Conservation (phyloP, 106 monocot species). For the Dendrobium catenatum region DNA sequence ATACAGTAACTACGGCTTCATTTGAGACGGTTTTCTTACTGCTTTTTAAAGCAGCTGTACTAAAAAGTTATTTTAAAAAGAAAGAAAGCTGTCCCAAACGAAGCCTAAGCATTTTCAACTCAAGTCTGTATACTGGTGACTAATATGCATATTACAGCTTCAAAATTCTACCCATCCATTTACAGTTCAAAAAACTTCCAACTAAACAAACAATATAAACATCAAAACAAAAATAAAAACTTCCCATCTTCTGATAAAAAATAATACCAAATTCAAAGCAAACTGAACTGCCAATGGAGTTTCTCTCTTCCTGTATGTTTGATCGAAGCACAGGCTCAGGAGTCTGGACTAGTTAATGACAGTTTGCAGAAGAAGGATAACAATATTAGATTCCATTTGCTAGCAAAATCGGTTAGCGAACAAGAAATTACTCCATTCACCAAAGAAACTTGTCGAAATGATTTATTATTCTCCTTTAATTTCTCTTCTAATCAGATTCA, state of each 20-base stretch:
- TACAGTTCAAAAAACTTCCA: not conserved
- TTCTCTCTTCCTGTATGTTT: too few relatives aligned
- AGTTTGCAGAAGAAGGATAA: not conserved
- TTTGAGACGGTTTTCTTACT: too few relatives aligned
- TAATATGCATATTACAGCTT: too few relatives aligned
- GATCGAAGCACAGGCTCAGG: too few relatives aligned
- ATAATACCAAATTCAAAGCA: not conserved
- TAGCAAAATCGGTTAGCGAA: too few relatives aligned
- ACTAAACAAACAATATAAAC: not conserved
- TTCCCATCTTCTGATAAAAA: too few relatives aligned
- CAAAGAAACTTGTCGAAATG: not conserved
- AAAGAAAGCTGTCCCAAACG: too few relatives aligned
- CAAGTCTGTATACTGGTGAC: too few relatives aligned
- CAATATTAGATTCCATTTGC: not conserved
- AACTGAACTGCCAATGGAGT: not conserved
- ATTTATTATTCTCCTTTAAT: not conserved
- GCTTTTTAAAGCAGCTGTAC: too few relatives aligned
- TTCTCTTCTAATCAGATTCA: constrained; percentile 6
- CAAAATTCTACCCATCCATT: not conserved
- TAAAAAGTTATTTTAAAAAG: too few relatives aligned
- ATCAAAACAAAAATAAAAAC: not conserved
- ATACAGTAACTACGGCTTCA: too few relatives aligned
- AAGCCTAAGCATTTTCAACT: too few relatives aligned
- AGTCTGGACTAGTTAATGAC: not conserved
- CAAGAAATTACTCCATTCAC: not conserved